Evolutionary conservation across 2,329 filamentous ascomycete genomes (phyloP), one percentile per base, ranked within the genome.

Genomic region (Paraconiothyrium sp.): DNA sequence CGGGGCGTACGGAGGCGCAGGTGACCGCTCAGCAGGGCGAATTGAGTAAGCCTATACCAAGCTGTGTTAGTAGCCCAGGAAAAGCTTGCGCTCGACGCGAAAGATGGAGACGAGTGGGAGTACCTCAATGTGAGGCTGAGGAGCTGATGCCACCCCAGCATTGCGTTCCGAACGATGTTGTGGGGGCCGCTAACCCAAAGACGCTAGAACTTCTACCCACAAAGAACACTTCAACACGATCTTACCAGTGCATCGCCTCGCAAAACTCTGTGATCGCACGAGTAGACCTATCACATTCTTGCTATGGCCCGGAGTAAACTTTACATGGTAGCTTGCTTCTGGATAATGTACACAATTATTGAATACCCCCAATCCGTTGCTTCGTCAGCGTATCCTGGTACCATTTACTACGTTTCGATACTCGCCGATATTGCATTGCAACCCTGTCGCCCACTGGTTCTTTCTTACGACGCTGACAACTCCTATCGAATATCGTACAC

Each of bases 341-440:
- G 13, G 1, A 34, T 27, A 8, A 8, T 50, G 43, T 39, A n/a
- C 39, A 44, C 35, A 50, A 58, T 46, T 62, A 54, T 54, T 39
- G 41, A 63, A 44, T 7, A 20, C 44, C 66, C 48, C 49, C 27
- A 61, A 59, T 44, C 6, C 49, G 44, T 6, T 41, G 65, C 66
- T 67, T 57, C 60, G 52, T 67, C 58, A 67, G 62, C 65, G 37
- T 44, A 10, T 52, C 41, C 44, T 16, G 8, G 47, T 46, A 27
- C 37, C 32, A 34, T 32, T 9, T 20, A n/a, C 13, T 9, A 14
- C 30, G 20, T 27, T 43, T 58, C 57, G 58, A 58, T 61, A 60
- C 57, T 58, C 35, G 56, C 16, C 57, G 41, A 67, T 66, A 67
- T 66, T 65, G 61, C 66, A 56, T 41, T 43, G 44, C 39, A 35